Percentiles rank a stretch among this genome's conserved stretches.
phyloP scores from a whole-genome alignment of 164 flowering plant genomes.

The Tinospora cordifolia region DNA sequence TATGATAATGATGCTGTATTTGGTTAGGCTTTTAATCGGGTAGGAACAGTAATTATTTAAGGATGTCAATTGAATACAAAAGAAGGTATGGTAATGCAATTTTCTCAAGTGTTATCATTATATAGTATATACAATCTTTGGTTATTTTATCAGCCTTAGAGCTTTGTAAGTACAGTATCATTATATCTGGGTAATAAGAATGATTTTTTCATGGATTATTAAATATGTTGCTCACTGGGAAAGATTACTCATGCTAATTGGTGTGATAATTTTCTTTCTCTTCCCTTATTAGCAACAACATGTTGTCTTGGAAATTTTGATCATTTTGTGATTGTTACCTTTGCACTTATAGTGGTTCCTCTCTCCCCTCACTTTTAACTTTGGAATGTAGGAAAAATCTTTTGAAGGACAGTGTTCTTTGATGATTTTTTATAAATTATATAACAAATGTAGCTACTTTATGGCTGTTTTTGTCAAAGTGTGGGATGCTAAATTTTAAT shows the following conservation, averaged over 20 bases:
- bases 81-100: background rate
- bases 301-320: background rate
- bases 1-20: background rate
- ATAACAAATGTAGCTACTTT: background rate
- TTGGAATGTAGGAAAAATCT: background rate
- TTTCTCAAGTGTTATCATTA: background rate
- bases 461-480: background rate
- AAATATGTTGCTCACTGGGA: too few relatives aligned
- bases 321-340: background rate
- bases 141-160: background rate
- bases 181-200: background rate
- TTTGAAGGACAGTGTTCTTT: too few relatives aligned
- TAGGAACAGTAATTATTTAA: background rate
- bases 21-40: background rate
- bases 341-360: background rate
- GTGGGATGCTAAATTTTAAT: background rate
- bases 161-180: background rate
- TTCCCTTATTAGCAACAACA: background rate
- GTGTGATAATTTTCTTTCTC: background rate
- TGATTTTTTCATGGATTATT: too few relatives aligned
- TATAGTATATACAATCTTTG: too few relatives aligned
- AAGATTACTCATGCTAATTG: background rate
- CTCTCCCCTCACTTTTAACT: background rate
- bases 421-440: too few relatives aligned
- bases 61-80: too few relatives aligned